Evolutionary conservation across 768 basidiomycete species (phyloP).

Genomic region (Termitomyces sp.): DNA sequence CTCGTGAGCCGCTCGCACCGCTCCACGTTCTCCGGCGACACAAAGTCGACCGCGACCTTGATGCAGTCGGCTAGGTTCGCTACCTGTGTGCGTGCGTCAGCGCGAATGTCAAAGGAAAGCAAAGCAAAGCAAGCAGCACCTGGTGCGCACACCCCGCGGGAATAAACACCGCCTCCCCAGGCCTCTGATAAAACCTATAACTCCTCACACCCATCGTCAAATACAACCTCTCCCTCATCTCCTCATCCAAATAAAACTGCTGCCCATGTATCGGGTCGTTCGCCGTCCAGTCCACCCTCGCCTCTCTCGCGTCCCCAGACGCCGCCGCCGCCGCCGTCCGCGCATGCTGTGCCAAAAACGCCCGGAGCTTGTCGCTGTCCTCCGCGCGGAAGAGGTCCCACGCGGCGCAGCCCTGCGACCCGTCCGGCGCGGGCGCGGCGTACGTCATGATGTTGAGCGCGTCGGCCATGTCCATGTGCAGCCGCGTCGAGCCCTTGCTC

Average conservation of each 20-base stretch:
- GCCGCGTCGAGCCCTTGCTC: slow-evolving; percentile 79
- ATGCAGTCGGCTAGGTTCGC: slow-evolving; percentile 93
- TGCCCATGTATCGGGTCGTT: slow-evolving; percentile 92
- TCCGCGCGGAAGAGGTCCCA: slow-evolving; percentile 90
- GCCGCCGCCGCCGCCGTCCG: too few relatives aligned
- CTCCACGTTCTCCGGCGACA: slow-evolving; percentile 87
- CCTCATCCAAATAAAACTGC: slow-evolving; percentile 76
- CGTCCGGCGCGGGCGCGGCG: slow-evolving; percentile 52
- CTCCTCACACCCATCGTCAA: slow-evolving; percentile 69
- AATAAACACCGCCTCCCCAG: slow-evolving; percentile 93
- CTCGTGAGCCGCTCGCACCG: slow-evolving; percentile 82
- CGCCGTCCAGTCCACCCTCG: slow-evolving; percentile 16
- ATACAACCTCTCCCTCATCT: slow-evolving; percentile 62
- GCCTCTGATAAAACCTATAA: slow-evolving; percentile 83
- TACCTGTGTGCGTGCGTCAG: slow-evolving; percentile 45
- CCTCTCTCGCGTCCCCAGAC: neutral
- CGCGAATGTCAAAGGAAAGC: too few relatives aligned
- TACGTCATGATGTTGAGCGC: slow-evolving; percentile 91
- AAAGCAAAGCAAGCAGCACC: too few relatives aligned
- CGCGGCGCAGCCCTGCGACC: slow-evolving; percentile 74
- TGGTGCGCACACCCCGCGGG: slow-evolving; percentile 93
- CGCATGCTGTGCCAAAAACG: slow-evolving; percentile 49
- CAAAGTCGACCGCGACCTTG: slow-evolving; percentile 94
- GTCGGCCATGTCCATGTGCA: slow-evolving; percentile 96
- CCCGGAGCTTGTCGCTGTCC: slow-evolving; percentile 75